These are phyloP conservation scores for Nakazawaea populi DNA, from an alignment of 805 yeast genomes.

Conservation along the genomic window DNA sequence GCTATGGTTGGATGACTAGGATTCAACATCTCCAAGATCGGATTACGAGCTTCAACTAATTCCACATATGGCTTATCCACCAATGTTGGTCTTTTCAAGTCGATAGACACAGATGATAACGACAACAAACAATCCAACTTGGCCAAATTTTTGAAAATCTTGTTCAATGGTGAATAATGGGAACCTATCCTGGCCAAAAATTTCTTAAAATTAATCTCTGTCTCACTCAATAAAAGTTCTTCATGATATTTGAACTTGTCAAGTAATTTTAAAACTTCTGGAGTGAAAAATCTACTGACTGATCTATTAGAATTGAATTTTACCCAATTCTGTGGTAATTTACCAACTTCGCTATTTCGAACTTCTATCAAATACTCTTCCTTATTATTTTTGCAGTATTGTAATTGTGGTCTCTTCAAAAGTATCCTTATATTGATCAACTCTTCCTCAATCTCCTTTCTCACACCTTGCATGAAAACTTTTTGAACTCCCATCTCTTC, in stretches of 20 bases:
- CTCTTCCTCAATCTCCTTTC: conserved; percentile 44
- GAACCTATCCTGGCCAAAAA: conserved; percentile 35
- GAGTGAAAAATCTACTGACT: conserved; percentile 70
- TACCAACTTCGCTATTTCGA: conserved; percentile 47
- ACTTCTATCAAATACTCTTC: conserved; percentile 78
- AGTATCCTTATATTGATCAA: conserved; percentile 37
- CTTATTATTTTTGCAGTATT: conserved; percentile 50
- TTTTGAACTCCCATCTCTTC: conserved; percentile 31
- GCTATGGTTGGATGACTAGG: conserved; percentile 46
- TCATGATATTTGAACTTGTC: conserved; percentile 53
- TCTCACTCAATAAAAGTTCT: conserved; percentile 41
- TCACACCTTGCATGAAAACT: conserved; percentile 35
- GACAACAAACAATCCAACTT: conserved; percentile 64
- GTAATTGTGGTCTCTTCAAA: conserved; percentile 51
- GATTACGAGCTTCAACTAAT: conserved; percentile 46
- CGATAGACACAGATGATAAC: conserved; percentile 51
- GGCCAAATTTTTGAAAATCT: conserved; percentile 42
- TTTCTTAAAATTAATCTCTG: conserved; percentile 39
- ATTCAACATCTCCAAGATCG: conserved; percentile 20
- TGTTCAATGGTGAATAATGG: conserved; percentile 31
- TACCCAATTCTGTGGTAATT: conserved; percentile 71
- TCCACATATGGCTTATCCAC: conserved; percentile 41
- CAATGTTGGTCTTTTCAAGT: conserved; percentile 46
- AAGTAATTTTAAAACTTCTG: conserved; percentile 44
- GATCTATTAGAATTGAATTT: conserved; percentile 64